Percentiles rank a stretch among this genome's conserved stretches.
Conservation (phyloP, 108 stramenopile species). For the Bacterosira constricta region DNA sequence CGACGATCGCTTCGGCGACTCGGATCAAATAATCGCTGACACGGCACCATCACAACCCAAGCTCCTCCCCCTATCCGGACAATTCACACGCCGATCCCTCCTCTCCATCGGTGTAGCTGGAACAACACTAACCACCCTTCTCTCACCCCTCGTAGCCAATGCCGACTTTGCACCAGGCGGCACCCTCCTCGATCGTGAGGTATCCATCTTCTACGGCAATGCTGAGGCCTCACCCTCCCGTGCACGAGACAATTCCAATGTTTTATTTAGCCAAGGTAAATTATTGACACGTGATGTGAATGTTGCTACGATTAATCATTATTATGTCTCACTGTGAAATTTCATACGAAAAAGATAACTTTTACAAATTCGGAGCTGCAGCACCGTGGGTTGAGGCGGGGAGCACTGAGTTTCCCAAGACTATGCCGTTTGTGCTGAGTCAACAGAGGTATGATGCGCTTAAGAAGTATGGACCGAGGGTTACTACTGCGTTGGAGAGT, state of each 20-base stretch:
- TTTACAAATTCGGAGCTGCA: constrained; percentile 82
- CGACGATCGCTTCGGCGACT: too few species aligned
- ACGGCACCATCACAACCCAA: too few species aligned
- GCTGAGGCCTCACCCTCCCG: constrained; percentile 64
- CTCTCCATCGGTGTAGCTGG: too few species aligned
- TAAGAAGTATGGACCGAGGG: constrained; percentile 68
- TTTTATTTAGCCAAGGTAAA: too few species aligned
- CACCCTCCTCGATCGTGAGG: constrained; percentile 74
- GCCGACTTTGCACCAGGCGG: constrained; percentile 78
- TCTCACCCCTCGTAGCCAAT: too few species aligned
- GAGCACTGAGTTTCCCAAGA: constrained; percentile 66
- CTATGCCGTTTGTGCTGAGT: constrained; percentile 70
- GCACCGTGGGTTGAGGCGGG: constrained; percentile 69
- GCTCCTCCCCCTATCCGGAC: too few species aligned
- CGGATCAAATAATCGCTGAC: too few species aligned
- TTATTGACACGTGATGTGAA: too few species aligned
- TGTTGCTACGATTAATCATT: too few species aligned
- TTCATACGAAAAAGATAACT: constrained; percentile 73
- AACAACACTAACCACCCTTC: too few species aligned
- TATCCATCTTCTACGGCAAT: constrained; percentile 69
- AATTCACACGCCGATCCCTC: too few species aligned
- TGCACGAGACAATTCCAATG: constrained; percentile 71
- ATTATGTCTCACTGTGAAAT: too few species aligned
- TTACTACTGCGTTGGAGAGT: constrained; percentile 42
- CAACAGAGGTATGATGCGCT: constrained; percentile 82